Base-by-base conservation (phyloP, 148 eudicot genomes). In the Chenopodium formosanum region DNA sequence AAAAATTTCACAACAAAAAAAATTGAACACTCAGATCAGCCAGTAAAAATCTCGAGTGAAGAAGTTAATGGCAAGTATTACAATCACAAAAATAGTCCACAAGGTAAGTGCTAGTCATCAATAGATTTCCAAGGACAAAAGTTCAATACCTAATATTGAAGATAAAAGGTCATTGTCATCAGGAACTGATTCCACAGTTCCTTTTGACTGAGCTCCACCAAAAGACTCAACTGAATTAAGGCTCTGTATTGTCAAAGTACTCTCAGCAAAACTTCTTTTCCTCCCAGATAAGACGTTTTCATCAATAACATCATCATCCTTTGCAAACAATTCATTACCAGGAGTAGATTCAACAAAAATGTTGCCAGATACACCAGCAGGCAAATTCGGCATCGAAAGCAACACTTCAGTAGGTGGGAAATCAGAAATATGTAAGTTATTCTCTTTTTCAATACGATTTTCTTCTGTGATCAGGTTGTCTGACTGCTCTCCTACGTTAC, bases 81-180 rank as follows among this genome's bases (percentile, higher is more conserved):
- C 52, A 56, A 50, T 7, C 40, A 64, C 27, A 6, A 46, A 5
- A 34, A 44, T 22, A 37, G 1, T 23, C 46, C 72, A 47, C 29
- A 32, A 23, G 32, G 17, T 20, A 70, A 70, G 5, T 52, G 75
- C 81, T 40, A 74, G 46, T 37, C 31, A 20, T 31, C 40, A 19
- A 31, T 16, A 62, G 68, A 72, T 19, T 46, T 48, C 6, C 66
- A 62, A 74, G 48, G 22, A 19, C 17, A 76, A 66, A 52, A 80
- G 4, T 48, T 17, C 16, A 50, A 78, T 91, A 96, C 99, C 99
- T 89, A 96, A 88, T 63, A 96, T 96, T 40, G 99, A 94, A 19
- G 99, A 94, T 80, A 96, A 76, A 84, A 96, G 88, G 89, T 96
- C 99, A 84, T 92, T 88, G 77, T 96, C 98, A 84, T 92, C 89